Evolutionary conservation across 441 rosid genomes (phyloP).

Genomic region (Sinapis alba): DNA sequence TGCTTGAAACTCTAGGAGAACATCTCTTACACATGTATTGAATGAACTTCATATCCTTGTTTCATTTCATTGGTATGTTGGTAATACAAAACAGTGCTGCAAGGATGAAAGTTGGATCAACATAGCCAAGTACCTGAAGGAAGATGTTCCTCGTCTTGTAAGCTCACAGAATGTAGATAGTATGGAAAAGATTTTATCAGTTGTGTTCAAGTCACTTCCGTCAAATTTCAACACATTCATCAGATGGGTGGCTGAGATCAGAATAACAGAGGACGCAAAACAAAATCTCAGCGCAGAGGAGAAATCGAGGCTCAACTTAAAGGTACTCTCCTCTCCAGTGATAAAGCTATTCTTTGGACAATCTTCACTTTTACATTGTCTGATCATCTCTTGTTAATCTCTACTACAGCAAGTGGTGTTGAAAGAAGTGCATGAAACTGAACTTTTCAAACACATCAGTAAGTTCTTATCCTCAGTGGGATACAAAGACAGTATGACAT

Average conservation of each 20-base stretch:
- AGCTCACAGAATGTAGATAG: conserved; percentile 63
- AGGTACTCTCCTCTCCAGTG: conserved; percentile 40
- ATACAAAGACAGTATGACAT: conserved; percentile 49
- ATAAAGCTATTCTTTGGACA: neutral
- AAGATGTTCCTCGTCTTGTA: conserved; percentile 78
- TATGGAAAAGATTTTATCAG: conserved; percentile 49
- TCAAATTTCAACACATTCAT: conserved; percentile 72
- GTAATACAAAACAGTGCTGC: conserved; percentile 48
- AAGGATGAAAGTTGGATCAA: conserved; percentile 67
- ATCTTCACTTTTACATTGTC: neutral
- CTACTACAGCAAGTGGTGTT: conserved; percentile 60
- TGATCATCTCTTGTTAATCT: neutral
- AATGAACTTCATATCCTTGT: conserved; percentile 6
- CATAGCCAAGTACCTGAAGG: conserved; percentile 71
- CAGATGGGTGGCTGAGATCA: conserved; percentile 84
- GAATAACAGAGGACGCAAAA: conserved; percentile 64
- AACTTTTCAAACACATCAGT: conserved; percentile 53
- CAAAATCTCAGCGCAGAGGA: conserved; percentile 69
- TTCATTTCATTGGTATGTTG: neutral
- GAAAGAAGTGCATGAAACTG: conserved; percentile 67
- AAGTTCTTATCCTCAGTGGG: conserved; percentile 45
- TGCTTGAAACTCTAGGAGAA: neutral
- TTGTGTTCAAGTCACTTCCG: conserved; percentile 66
- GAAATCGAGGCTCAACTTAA: conserved; percentile 66
- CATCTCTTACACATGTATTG: neutral